These are phyloP conservation scores for Yamadazyma kanchanaburiensis DNA, from an alignment of 1,139 yeast genomes.

Conservation along the genomic window DNA sequence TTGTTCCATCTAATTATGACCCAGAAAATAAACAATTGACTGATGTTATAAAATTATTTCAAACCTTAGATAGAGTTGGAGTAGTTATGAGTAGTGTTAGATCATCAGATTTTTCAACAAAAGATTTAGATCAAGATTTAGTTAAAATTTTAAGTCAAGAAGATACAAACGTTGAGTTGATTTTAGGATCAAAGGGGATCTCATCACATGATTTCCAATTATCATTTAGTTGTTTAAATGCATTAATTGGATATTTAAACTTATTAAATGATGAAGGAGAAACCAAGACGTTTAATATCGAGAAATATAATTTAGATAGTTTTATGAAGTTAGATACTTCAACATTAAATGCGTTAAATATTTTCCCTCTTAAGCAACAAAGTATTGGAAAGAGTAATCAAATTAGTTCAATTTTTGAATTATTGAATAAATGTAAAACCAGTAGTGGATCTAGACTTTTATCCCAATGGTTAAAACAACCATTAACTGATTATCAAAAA, in stretches of 20 bases:
- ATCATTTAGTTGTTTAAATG: constrained; percentile 52
- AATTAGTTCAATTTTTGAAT: constrained; percentile 66
- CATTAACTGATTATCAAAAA: constrained; percentile 59
- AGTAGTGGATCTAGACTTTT: constrained; percentile 81
- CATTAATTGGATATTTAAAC: constrained; percentile 62
- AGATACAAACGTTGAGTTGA: constrained; percentile 37
- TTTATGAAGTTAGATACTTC: constrained; percentile 90
- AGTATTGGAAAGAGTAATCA: constrained; percentile 39
- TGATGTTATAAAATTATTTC: constrained; percentile 49
- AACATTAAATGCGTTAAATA: constrained; percentile 81
- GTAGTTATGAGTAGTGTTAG: constrained; percentile 66
- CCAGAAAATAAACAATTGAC: constrained; percentile 24
- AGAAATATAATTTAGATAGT: constrained; percentile 65
- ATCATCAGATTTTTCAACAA: constrained; percentile 51
- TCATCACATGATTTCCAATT: constrained; percentile 29
- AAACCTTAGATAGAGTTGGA: constrained; percentile 67
- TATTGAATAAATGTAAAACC: constrained; percentile 84
- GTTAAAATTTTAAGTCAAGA: constrained; percentile 53
- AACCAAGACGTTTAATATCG: constrained; percentile 44
- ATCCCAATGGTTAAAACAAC: constrained; percentile 95
- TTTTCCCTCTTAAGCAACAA: constrained; percentile 54
- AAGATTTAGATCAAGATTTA: constrained; percentile 74
- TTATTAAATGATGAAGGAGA: constrained; percentile 47
- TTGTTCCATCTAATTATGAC: constrained; percentile 49
- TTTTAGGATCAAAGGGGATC: constrained; percentile 61